A percentile compares a stretch with the other conserved stretches of the same genome.
Evolutionary conservation across 768 basidiomycete genomes (phyloP).

Genomic region (Strobilomyces confusus): DNA sequence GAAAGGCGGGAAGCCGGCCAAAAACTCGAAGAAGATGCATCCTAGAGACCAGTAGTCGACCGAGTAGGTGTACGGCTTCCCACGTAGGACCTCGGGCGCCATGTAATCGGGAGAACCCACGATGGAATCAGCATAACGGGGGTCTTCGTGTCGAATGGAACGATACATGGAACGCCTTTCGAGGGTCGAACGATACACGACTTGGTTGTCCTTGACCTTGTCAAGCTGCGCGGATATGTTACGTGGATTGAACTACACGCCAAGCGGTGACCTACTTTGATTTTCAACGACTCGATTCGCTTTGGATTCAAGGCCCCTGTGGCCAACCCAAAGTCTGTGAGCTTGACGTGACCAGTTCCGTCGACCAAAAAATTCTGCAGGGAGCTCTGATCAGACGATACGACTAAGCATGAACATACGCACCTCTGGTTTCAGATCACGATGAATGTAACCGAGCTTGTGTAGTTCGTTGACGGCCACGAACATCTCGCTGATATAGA

Average conservation of each 20-base stretch:
- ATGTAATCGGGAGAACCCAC: constrained; percentile 99
- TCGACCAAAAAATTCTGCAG: constrained; percentile 94
- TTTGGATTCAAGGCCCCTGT: constrained; percentile 94
- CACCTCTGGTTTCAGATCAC: constrained; percentile 97
- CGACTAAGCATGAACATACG: constrained; percentile 12
- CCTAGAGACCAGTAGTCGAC: constrained; percentile 99
- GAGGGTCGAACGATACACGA: constrained; percentile 86
- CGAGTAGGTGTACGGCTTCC: constrained; percentile 91
- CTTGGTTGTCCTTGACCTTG: constrained; percentile 90
- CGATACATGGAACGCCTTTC: constrained; percentile 95
- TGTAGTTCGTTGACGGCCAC: constrained; percentile 90
- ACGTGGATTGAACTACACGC: not conserved
- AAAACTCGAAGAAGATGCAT: constrained; percentile 96
- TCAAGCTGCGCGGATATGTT: constrained; percentile 60
- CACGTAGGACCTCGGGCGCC: constrained; percentile 91
- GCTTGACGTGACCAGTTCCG: constrained; percentile 91
- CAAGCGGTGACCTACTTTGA: constrained; percentile 56
- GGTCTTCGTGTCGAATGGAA: constrained; percentile 84
- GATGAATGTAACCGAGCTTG: constrained; percentile 97
- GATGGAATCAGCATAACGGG: constrained; percentile 93
- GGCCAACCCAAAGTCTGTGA: constrained; percentile 96
- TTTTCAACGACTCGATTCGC: constrained; percentile 90
- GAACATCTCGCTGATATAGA: constrained; percentile 99
- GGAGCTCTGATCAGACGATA: not conserved
- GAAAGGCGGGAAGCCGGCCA: constrained; percentile 97